These are phyloP conservation scores for Sphaerulina populicola DNA, from an alignment of 2,329 filamentous ascomycete genomes.

Conservation along the genomic window DNA sequence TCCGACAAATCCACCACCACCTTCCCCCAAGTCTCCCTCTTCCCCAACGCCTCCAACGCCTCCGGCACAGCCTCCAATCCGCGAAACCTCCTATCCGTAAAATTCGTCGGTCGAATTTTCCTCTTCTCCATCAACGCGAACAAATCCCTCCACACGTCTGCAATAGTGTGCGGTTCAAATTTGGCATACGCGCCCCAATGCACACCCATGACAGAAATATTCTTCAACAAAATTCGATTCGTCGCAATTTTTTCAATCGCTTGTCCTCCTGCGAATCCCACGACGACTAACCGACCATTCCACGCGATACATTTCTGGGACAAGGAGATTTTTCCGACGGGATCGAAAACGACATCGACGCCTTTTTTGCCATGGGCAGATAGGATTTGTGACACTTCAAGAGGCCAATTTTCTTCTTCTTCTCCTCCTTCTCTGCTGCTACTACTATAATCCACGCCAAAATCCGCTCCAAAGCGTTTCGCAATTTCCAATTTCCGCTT, in stretches of 20 bases:
- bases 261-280: conserved; percentile 81
- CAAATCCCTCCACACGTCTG: conserved; percentile 72
- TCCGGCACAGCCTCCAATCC: conserved; percentile 71
- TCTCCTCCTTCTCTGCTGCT: too few relatives aligned
- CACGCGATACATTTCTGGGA: conserved; percentile 87
- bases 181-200: conserved; percentile 82
- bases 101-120: conserved; percentile 75
- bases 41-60: conserved; percentile 68
- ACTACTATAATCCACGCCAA: conserved; percentile 72
- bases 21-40: conserved; percentile 87
- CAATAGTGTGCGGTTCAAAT: conserved; percentile 62
- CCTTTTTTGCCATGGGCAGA: too few relatives aligned
- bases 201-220: conserved; percentile 79
- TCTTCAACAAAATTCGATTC: conserved; percentile 89
- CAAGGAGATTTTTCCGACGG: conserved; percentile 79
- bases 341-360: conserved; percentile 95
- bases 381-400: too few relatives aligned
- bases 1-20: conserved; percentile 82
- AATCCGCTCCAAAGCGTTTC: conserved; percentile 72
- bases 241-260: conserved; percentile 86
- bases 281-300: conserved; percentile 80
- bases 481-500: conserved; percentile 73
- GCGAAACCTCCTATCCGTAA: conserved; percentile 70
- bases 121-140: conserved; percentile 67
- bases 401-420: conserved; percentile 52